These are phyloP conservation scores for Hapsidospora chrysogenum DNA, from an alignment of 495 filamentous ascomycete species.

Conservation along the genomic window DNA sequence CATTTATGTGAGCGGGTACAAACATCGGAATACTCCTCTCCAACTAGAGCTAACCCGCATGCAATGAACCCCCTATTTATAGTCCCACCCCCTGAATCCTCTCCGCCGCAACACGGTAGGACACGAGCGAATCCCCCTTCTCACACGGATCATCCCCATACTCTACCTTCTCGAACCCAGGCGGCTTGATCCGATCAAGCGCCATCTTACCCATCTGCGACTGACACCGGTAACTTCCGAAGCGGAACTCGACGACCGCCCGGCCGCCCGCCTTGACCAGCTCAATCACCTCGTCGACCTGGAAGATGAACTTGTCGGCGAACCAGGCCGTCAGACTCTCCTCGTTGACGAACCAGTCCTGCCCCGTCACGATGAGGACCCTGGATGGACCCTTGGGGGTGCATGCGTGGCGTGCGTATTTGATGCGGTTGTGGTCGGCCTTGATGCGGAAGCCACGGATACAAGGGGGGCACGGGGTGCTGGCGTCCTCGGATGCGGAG, in stretches of 20 bases:
- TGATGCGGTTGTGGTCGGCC: constrained; percentile 3
- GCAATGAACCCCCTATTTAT: background rate
- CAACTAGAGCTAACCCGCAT: background rate
- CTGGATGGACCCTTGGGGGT: background rate
- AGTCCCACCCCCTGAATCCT: background rate
- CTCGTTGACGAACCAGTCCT: constrained; percentile 6
- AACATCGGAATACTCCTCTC: no score
- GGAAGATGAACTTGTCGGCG: constrained; percentile 9
- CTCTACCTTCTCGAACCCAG: constrained; percentile 9
- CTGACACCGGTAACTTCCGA: constrained; percentile 26
- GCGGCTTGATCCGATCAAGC: constrained; percentile 22
- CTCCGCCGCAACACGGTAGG: background rate
- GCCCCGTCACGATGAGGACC: background rate
- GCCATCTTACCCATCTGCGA: constrained; percentile 20
- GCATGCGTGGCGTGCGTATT: background rate
- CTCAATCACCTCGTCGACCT: constrained; percentile 9
- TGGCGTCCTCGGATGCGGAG: background rate
- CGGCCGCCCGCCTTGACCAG: background rate
- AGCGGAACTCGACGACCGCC: constrained; percentile 15
- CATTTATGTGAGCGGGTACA: no score
- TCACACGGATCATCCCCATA: constrained; percentile 15
- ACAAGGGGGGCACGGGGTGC: no score
- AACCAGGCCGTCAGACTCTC: constrained; percentile 8
- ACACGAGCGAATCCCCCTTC: background rate
- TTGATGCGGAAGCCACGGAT: background rate